Conservation (phyloP, 2,329 filamentous ascomycete genomes). For the Colletotrichum liaoningense region DNA sequence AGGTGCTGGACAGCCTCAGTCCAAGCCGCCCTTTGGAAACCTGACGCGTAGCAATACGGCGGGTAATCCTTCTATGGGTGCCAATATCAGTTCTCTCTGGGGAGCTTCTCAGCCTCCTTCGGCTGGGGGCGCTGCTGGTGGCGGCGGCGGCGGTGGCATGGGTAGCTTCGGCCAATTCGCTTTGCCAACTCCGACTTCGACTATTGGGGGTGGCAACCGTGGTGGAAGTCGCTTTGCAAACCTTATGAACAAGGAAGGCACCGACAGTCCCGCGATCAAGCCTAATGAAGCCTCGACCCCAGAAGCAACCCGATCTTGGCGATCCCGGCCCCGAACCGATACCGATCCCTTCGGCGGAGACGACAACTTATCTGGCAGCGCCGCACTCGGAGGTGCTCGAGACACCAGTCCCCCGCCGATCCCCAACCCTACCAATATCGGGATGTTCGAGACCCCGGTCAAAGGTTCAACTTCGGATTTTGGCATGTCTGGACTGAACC, state of each 20-base stretch:
- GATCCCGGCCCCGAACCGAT: slow-evolving; percentile 73
- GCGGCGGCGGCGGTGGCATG: slow-evolving; percentile 61
- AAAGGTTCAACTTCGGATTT: slow-evolving; percentile 69
- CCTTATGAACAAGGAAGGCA: slow-evolving; percentile 81
- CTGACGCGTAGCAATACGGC: slow-evolving; percentile 67
- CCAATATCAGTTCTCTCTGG: slow-evolving; percentile 56
- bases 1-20: slow-evolving; percentile 41
- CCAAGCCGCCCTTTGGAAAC: slow-evolving; percentile 54
- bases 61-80: slow-evolving; percentile 57
- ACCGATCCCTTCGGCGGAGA: slow-evolving; percentile 85
- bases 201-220: slow-evolving; percentile 71
- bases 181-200: slow-evolving; percentile 65
- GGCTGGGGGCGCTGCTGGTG: slow-evolving; percentile 46
- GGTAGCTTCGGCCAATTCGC: slow-evolving; percentile 93
- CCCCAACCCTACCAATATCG: slow-evolving; percentile 48
- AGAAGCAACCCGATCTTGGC: slow-evolving; percentile 62
- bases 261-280: slow-evolving; percentile 69
- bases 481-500: slow-evolving; percentile 70
- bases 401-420: slow-evolving; percentile 68
- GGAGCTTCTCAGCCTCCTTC: slow-evolving; percentile 42
- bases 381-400: slow-evolving; percentile 79
- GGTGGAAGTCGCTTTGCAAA: slow-evolving; percentile 89
- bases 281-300: slow-evolving; percentile 56
- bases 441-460: slow-evolving; percentile 64
- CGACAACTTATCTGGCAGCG: slow-evolving; percentile 72